Percentiles rank a stretch among this genome's conserved stretches.
Conservation (phyloP, 2,329 filamentous ascomycete species). For the Verticillium nubilum region DNA sequence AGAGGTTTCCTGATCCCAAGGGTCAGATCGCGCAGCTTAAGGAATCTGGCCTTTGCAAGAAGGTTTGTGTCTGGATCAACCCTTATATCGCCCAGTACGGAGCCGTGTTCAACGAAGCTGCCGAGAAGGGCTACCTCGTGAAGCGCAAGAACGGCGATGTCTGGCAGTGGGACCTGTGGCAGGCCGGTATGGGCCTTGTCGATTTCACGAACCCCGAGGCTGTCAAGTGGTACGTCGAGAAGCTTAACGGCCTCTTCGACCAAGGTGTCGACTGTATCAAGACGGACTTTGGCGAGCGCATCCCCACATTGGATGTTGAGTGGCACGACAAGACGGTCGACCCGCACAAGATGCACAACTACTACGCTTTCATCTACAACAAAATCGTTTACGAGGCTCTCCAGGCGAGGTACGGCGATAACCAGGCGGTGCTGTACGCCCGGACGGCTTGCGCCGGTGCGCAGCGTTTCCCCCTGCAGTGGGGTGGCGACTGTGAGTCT, state of each 20-base stretch:
- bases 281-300: slow-evolving; percentile 71
- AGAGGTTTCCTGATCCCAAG: slow-evolving; percentile 63
- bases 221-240: slow-evolving; percentile 56
- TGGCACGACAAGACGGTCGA: slow-evolving; percentile 58
- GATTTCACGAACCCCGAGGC: slow-evolving; percentile 71
- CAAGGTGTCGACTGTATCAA: slow-evolving; percentile 68
- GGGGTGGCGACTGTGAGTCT: slow-evolving; percentile 72
- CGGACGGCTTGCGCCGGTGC: slow-evolving; percentile 62
- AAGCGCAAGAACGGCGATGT: slow-evolving; percentile 64
- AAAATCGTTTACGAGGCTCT: slow-evolving; percentile 63
- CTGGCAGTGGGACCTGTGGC: slow-evolving; percentile 75
- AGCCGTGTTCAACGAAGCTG: slow-evolving; percentile 58
- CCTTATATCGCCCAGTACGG: slow-evolving; percentile 68
- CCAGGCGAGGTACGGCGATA: slow-evolving; percentile 43
- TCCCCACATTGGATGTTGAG: slow-evolving; percentile 58
- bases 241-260: slow-evolving; percentile 60
- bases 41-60: slow-evolving; percentile 51
- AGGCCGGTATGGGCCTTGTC: slow-evolving; percentile 69
- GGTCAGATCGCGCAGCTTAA: slow-evolving; percentile 61
- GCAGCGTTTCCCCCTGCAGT: slow-evolving; percentile 64
- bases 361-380: slow-evolving; percentile 71
- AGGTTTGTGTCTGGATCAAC: slow-evolving; percentile 73
- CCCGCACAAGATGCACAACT: slow-evolving; percentile 68
- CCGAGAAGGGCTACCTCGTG: slow-evolving; percentile 62
- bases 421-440: slow-evolving; percentile 60